phyloP scores from a whole-genome alignment of 2,329 filamentous ascomycete genomes.

The Coccinonectria pachysandricola region DNA sequence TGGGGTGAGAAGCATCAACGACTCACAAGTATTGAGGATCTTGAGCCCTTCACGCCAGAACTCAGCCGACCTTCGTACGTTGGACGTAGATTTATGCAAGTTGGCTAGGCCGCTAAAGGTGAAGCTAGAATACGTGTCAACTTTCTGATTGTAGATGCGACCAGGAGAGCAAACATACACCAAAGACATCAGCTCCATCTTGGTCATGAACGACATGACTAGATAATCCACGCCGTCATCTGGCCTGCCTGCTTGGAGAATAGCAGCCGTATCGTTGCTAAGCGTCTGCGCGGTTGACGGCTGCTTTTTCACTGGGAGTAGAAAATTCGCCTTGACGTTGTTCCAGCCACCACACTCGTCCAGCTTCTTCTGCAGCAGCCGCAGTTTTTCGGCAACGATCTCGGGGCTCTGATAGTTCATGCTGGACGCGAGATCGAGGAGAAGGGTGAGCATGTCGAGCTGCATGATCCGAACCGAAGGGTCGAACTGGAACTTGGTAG shows the following conservation, averaged over 20 bases:
- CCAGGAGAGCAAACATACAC: conserved; percentile 31
- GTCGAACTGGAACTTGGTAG: conserved; percentile 60
- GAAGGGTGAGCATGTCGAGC: conserved; percentile 53
- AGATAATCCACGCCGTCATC: conserved; percentile 42
- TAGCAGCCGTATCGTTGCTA: conserved; percentile 45
- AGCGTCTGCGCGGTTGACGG: conserved; percentile 37
- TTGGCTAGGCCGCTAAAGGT: conserved; percentile 43
- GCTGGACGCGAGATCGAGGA: conserved; percentile 61
- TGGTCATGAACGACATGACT: conserved; percentile 50
- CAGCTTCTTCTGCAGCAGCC: conserved; percentile 49
- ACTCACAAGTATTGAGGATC: conserved; percentile 38
- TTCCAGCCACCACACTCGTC: conserved; percentile 46
- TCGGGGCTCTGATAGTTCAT: conserved; percentile 53
- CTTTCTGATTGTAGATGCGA: too few relatives aligned
- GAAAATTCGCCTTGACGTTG: conserved; percentile 36
- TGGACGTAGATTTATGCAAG: conserved; percentile 27
- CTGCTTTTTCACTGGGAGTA: conserved; percentile 46
- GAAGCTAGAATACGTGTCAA: conserved; percentile 37
- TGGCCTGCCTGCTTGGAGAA: conserved; percentile 38
- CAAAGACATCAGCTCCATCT: conserved; percentile 45
- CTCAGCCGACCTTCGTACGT: conserved; percentile 25
- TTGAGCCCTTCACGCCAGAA: conserved; percentile 34
- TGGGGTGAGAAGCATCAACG: neutral
- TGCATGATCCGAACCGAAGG: conserved; percentile 51
- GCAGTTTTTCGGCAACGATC: conserved; percentile 48